Evolutionary conservation across 805 yeast species (phyloP).

Genomic region (Suhomyces xylopsoci): DNA sequence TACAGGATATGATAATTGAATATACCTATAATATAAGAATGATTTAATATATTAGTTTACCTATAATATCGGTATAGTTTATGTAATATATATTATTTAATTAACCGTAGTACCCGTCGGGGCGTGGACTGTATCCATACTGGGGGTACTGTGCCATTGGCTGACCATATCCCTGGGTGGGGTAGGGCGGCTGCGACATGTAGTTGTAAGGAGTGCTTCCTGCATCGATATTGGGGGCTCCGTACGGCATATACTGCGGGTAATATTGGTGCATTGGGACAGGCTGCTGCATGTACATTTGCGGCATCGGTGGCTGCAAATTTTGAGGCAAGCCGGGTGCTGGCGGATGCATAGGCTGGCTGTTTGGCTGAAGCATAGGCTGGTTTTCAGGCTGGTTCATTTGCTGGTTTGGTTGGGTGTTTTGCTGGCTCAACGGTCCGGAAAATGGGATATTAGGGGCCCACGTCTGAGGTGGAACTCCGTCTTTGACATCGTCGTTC

Average conservation of each 20-base stretch:
- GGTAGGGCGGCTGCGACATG: not conserved
- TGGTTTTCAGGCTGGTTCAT: not conserved
- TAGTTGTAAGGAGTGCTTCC: constrained; percentile 6
- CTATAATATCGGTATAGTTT: too few relatives aligned
- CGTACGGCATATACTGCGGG: constrained; percentile 6
- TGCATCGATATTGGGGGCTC: constrained; percentile 1
- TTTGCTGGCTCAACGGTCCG: not conserved
- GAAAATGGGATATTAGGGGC: not conserved
- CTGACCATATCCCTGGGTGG: not conserved
- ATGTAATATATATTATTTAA: too few relatives aligned
- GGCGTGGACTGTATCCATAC: not conserved
- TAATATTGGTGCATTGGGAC: not conserved
- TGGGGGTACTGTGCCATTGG: not conserved
- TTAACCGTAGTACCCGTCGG: not conserved
- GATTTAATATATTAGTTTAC: too few relatives aligned
- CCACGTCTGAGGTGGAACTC: not conserved
- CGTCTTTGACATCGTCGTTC: not conserved
- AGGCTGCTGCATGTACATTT: not conserved
- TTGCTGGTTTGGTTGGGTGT: not conserved
- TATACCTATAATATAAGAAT: too few relatives aligned
- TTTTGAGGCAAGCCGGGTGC: not conserved
- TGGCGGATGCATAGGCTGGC: not conserved
- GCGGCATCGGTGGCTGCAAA: not conserved
- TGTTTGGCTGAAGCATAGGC: not conserved
- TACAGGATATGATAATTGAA: too few relatives aligned